phyloP scores from a whole-genome alignment of 1,284 basidiomycete species.

The Mycosarcoma mackinlayi region DNA sequence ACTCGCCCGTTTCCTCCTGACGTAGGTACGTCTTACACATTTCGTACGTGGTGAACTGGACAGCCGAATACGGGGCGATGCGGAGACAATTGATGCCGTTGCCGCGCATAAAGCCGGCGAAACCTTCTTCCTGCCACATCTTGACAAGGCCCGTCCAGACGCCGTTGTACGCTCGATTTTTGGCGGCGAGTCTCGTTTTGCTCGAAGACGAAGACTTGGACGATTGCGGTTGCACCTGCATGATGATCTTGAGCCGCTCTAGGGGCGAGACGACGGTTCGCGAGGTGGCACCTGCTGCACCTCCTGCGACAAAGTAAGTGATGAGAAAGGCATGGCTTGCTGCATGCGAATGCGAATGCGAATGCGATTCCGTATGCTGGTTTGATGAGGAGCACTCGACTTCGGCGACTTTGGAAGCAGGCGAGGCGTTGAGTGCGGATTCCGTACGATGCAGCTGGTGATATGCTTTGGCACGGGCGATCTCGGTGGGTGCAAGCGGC shows the following conservation, averaged over 20 bases:
- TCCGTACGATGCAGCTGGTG: constrained; percentile 20
- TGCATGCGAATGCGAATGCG: constrained; percentile 11
- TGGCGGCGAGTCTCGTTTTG: constrained; percentile 4
- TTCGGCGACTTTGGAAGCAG: not conserved
- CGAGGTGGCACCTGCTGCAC: constrained; percentile 74
- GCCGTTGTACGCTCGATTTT: constrained; percentile 59
- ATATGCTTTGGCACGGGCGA: constrained; percentile 27
- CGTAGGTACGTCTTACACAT: constrained; percentile 77
- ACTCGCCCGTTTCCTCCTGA: constrained; percentile 70
- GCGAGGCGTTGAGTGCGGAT: not conserved
- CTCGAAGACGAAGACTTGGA: not conserved
- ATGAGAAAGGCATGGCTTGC: constrained; percentile 50
- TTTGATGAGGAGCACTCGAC: constrained; percentile 2
- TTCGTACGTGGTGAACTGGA: constrained; percentile 90
- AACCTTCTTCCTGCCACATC: constrained; percentile 93
- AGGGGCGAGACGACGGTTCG: constrained; percentile 91
- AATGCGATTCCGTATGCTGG: not conserved
- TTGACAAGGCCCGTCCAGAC: constrained; percentile 61
- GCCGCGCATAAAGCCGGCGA: constrained; percentile 86
- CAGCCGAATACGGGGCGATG: constrained; percentile 80
- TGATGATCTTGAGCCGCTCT: constrained; percentile 92
- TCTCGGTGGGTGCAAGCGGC: constrained; percentile 20
- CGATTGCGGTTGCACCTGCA: constrained; percentile 71
- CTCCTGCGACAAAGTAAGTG: constrained; percentile 76
- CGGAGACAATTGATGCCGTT: constrained; percentile 90